Conservation (phyloP, 257 asterid species). For the Oldenlandia corymbosa region DNA sequence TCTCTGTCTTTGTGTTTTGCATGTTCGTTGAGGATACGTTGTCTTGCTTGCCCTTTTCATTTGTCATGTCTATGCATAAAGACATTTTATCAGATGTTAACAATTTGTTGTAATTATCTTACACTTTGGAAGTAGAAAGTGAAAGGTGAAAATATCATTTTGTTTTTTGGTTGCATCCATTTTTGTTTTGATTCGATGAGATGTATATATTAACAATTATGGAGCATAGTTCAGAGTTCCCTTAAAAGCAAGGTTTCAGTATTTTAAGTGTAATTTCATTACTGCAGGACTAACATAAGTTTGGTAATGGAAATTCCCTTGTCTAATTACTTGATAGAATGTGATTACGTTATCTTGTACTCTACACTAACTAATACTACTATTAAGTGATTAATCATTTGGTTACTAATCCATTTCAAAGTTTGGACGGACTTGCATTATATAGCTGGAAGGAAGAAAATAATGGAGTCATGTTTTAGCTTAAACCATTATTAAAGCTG, state of each 20-base stretch:
- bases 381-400: no score
- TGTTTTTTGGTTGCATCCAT: no score
- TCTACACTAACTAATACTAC: no score
- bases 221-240: no score
- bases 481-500: no score
- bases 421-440: neutral
- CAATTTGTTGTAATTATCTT: neutral
- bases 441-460: slow-evolving; percentile 5
- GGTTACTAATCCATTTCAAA: neutral
- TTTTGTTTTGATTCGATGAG: neutral
- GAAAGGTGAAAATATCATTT: neutral
- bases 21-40: neutral
- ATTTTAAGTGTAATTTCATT: no score
- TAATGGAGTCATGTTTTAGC: no score
- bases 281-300: no score
- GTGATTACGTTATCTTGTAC: neutral
- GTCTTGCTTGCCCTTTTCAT: neutral
- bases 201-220: no score
- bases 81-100: neutral
- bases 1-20: neutral
- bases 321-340: no score
- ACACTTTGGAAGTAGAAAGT: neutral
- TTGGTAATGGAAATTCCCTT: no score
- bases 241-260: no score
- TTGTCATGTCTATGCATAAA: neutral